Conservation (phyloP, 2,329 filamentous ascomycete species). For the Hirsutella minnesotensis region DNA sequence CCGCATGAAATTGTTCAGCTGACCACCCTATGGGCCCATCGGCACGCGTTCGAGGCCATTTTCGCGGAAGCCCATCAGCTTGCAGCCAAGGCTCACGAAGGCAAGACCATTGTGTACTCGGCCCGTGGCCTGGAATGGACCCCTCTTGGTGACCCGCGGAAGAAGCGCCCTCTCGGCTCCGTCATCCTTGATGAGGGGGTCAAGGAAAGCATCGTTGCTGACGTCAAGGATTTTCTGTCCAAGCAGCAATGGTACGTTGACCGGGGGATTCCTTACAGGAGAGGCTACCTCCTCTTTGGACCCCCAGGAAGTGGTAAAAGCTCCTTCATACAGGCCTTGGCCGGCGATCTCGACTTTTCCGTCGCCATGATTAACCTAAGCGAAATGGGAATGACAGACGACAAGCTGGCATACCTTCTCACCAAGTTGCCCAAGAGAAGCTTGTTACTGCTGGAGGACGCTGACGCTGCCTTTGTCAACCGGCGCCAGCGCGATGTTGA, state of each 20-base stretch:
- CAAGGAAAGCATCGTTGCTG: conserved; percentile 66
- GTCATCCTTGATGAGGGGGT: conserved; percentile 79
- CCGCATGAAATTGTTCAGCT: conserved; percentile 91
- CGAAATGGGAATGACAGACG: conserved; percentile 80
- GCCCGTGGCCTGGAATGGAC: conserved; percentile 77
- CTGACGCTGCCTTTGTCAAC: conserved; percentile 82
- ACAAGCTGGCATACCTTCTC: conserved; percentile 74
- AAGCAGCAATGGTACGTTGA: conserved; percentile 84
- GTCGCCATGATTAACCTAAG: conserved; percentile 89
- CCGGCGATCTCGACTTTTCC: conserved; percentile 83
- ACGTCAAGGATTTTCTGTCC: conserved; percentile 71
- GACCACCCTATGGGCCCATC: conserved; percentile 81
- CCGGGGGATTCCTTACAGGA: conserved; percentile 83
- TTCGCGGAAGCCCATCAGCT: conserved; percentile 79
- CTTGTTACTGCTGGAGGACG: conserved; percentile 76
- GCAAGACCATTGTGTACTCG: conserved; percentile 87
- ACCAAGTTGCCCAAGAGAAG: conserved; percentile 76
- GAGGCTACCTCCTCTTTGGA: conserved; percentile 81
- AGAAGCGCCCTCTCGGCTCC: conserved; percentile 77
- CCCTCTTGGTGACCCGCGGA: conserved; percentile 69
- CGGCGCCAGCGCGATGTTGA: conserved; percentile 65
- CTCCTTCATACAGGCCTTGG: conserved; percentile 90
- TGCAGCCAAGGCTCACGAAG: conserved; percentile 69
- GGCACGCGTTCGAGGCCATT: conserved; percentile 79
- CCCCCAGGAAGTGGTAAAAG: conserved; percentile 89